These are phyloP conservation scores for Linum trigynum DNA, from an alignment of 345 rosid genomes.

Conservation along the genomic window DNA sequence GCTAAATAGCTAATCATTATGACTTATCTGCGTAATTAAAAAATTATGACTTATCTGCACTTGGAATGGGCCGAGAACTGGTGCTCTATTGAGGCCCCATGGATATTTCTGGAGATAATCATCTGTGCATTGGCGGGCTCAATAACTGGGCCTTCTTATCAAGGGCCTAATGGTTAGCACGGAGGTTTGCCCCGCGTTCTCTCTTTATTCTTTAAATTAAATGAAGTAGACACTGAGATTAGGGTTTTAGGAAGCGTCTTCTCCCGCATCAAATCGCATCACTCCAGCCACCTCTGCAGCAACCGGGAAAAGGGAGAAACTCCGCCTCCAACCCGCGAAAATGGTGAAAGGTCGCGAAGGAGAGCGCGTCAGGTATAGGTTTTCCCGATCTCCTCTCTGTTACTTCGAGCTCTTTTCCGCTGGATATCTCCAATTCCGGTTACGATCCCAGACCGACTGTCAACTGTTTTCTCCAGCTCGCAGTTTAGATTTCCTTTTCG, in stretches of 20 bases:
- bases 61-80: too few species aligned
- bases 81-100: neutral
- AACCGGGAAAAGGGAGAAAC: neutral
- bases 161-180: neutral
- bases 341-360: slow-evolving; percentile 97
- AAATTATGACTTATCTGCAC: too few species aligned
- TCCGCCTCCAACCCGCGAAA: slow-evolving; percentile 16
- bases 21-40: too few species aligned
- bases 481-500: neutral
- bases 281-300: neutral
- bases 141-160: neutral
- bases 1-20: too few species aligned
- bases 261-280: neutral
- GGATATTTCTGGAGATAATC: neutral
- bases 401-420: neutral
- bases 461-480: neutral
- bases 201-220: too few species aligned
- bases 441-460: neutral
- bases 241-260: neutral
- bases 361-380: slow-evolving; percentile 70
- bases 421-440: neutral
- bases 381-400: neutral
- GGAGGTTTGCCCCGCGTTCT: neutral
- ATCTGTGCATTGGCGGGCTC: neutral
- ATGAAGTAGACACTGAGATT: neutral